Conservation (phyloP, 2,329 filamentous ascomycete species). For the Fusarium incarnatum region DNA sequence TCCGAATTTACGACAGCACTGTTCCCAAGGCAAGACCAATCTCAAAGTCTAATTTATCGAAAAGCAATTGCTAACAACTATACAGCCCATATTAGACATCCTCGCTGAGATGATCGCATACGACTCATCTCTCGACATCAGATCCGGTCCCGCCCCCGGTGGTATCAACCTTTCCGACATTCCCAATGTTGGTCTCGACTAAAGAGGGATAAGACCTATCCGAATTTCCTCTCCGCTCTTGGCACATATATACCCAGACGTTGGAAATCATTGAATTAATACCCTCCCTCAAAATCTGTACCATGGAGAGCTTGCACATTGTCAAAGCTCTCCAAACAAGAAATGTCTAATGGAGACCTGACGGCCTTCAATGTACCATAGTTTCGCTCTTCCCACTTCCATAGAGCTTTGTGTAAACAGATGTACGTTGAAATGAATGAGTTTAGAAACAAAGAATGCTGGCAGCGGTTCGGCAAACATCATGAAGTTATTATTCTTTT, state of each 20-base stretch:
- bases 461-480: slow-evolving; percentile 49
- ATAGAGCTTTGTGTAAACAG: slow-evolving; percentile 59
- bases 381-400: slow-evolving; percentile 52
- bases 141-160: slow-evolving; percentile 49
- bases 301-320: slow-evolving; percentile 20
- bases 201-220: slow-evolving; percentile 46
- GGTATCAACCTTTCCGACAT: slow-evolving; percentile 61
- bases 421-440: slow-evolving; percentile 51
- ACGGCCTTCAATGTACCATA: slow-evolving; percentile 56
- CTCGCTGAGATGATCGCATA: slow-evolving; percentile 98
- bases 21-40: slow-evolving; percentile 80
- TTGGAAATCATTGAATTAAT: slow-evolving; percentile 38
- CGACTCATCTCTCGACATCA: slow-evolving; percentile 79
- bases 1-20: slow-evolving; percentile 98
- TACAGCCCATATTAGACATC: slow-evolving; percentile 88
- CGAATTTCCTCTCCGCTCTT: slow-evolving; percentile 36
- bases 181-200: slow-evolving; percentile 66
- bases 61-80: slow-evolving; percentile 33
- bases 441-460: slow-evolving; percentile 49
- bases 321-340: slow-evolving; percentile 27
- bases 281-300: slow-evolving; percentile 28
- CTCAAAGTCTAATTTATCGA: neutral
- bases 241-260: slow-evolving; percentile 35
- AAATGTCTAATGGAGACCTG: slow-evolving; percentile 45
- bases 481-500: slow-evolving; percentile 38